A percentile compares a stretch with the other conserved stretches of the same genome.
Conservation (phyloP, 2,329 filamentous ascomycete genomes). For the Calonectria leucothoes region DNA sequence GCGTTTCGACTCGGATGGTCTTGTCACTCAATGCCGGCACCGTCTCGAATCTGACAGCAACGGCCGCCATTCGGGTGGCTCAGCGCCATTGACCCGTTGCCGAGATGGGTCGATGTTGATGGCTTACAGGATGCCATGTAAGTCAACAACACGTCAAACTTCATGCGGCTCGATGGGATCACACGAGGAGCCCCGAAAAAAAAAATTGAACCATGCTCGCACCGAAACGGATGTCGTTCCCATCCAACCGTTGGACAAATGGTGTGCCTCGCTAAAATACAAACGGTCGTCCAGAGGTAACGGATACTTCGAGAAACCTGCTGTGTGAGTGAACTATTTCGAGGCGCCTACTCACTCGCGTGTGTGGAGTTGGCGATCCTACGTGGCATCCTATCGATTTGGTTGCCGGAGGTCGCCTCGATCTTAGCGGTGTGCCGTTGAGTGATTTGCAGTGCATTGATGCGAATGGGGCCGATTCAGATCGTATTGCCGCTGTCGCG, state of each 20-base stretch:
- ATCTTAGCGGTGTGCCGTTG: conserved; percentile 26
- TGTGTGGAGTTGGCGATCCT: conserved; percentile 30
- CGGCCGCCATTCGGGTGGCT: conserved; percentile 10
- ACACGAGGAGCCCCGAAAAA: conserved; percentile 20
- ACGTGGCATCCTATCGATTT: conserved; percentile 16
- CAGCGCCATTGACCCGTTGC: conserved; percentile 18
- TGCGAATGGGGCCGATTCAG: conserved; percentile 8
- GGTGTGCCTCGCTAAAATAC: background rate
- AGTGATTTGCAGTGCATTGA: conserved; percentile 27
- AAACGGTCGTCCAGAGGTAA: conserved; percentile 18
- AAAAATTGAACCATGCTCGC: conserved; percentile 8
- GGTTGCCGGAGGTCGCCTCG: conserved; percentile 9
- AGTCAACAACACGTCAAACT: conserved; percentile 19
- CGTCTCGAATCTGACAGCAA: conserved; percentile 20
- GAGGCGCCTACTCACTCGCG: conserved; percentile 27
- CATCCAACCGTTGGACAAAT: conserved; percentile 5
- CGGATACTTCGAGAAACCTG: conserved; percentile 26
- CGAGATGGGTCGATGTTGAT: conserved; percentile 25
- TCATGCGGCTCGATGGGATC: conserved; percentile 15
- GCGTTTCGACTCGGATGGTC: conserved; percentile 27
- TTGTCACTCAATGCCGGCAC: conserved; percentile 25
- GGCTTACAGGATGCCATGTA: conserved; percentile 22
- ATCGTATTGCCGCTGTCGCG: conserved; percentile 2
- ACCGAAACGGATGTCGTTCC: conserved; percentile 18
- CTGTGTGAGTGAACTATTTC: conserved; percentile 2